phyloP scores from a whole-genome alignment of 306 rosid genomes.

The Fagus crenata region DNA sequence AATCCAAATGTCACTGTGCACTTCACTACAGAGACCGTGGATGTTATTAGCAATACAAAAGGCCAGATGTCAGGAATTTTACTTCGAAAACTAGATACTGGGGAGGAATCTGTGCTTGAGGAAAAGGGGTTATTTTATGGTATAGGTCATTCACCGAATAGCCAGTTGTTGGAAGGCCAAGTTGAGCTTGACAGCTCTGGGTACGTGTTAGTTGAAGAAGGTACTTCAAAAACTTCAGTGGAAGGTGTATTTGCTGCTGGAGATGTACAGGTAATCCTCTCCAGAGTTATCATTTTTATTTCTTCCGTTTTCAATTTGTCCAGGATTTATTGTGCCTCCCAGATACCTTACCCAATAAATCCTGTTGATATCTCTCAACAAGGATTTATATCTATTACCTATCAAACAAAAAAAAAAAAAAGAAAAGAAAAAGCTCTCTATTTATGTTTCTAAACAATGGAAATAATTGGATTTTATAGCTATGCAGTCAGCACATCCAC shows the following conservation, averaged over 20 bases:
- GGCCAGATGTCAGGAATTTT: slow-evolving; percentile 91
- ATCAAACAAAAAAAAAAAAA: no score
- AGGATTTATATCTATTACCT: no score
- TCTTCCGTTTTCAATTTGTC: no score
- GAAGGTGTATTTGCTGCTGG: no score
- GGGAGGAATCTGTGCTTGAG: slow-evolving; percentile 76
- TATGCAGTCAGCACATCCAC: not conserved
- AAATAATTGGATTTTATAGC: not conserved
- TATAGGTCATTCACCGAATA: slow-evolving; percentile 92
- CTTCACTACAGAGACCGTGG: slow-evolving; percentile 85
- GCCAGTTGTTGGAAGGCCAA: no score
- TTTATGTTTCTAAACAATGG: not conserved
- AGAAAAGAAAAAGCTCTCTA: no score
- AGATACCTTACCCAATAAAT: no score
- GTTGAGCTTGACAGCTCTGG: slow-evolving; percentile 79
- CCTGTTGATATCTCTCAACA: not conserved
- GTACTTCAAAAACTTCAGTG: slow-evolving; percentile 53
- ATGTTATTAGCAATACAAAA: slow-evolving; percentile 81
- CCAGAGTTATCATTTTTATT: no score
- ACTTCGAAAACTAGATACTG: no score
- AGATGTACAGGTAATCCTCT: no score
- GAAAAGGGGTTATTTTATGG: slow-evolving; percentile 94
- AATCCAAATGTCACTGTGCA: slow-evolving; percentile 87
- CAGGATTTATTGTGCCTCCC: no score
- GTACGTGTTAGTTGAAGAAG: slow-evolving; percentile 58